These are phyloP conservation scores for Urostyla sp. DNA, from an alignment of 73 alveolate species.

Conservation along the genomic window DNA sequence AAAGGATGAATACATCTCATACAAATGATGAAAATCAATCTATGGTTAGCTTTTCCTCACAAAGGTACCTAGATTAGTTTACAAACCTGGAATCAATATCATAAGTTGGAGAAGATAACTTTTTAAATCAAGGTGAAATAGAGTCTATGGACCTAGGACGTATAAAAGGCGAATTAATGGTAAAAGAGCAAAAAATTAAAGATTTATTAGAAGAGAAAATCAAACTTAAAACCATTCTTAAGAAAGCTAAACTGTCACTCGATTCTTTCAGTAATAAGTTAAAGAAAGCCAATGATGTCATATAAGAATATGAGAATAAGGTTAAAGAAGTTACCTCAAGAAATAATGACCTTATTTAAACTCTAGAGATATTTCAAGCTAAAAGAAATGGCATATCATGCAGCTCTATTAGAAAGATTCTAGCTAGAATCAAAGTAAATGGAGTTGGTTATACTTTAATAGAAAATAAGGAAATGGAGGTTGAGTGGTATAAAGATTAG, in stretches of 20 bases:
- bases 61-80: not conserved
- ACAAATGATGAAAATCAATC: conserved; percentile 27
- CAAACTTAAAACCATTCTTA: conserved; percentile 8
- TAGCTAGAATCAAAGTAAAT: conserved; percentile 26
- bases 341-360: conserved; percentile 15
- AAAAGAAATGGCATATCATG: not conserved
- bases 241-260: conserved; percentile 35
- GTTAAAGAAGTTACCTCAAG: not conserved
- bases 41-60: conserved; percentile 13
- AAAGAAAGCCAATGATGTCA: not conserved
- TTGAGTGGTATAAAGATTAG: conserved; percentile 30
- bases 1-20: not conserved
- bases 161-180: not conserved
- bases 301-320: not conserved
- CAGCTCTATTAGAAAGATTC: not conserved
- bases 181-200: conserved; percentile 30
- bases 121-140: not conserved
- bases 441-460: conserved; percentile 22
- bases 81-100: conserved; percentile 25
- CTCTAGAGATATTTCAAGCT: conserved; percentile 27
- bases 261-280: conserved; percentile 19
- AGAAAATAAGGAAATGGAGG: conserved; percentile 16
- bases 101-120: conserved; percentile 27
- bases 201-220: not conserved
- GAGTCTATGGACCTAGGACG: conserved; percentile 20